These are phyloP conservation scores for Carex littledalei DNA, from an alignment of 176 grass and related monocot genomes.

Conservation along the genomic window DNA sequence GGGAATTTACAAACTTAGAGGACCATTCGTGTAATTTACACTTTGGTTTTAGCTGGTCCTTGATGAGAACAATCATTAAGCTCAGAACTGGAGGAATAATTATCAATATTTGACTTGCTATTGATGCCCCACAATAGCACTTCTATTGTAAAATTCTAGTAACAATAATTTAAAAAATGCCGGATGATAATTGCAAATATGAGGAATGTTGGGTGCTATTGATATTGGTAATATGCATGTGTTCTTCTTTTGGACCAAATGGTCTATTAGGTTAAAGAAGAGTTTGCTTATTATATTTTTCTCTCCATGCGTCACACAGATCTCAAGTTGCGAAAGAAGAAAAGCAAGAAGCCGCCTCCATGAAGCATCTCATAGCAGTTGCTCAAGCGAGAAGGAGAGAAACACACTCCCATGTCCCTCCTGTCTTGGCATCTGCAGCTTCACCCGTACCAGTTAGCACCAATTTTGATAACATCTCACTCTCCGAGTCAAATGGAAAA, in stretches of 20 bases:
- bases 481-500: not conserved
- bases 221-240: not conserved
- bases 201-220: not conserved
- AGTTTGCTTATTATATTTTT: not conserved
- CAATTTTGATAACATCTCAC: not conserved
- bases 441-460: not conserved
- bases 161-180: not conserved
- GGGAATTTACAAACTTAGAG: not conserved
- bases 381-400: slow-evolving; percentile 21
- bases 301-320: not conserved
- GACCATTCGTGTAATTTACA: not conserved
- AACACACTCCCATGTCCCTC: slow-evolving; percentile 3
- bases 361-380: slow-evolving; percentile 23
- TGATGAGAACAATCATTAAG: not conserved
- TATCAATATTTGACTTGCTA: not conserved
- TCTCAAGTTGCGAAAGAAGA: slow-evolving; percentile 4
- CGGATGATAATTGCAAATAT: not conserved
- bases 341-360: not conserved
- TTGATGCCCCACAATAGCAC: not conserved
- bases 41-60: not conserved
- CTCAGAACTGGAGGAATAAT: not conserved
- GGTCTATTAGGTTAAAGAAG: not conserved
- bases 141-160: not conserved
- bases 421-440: not conserved
- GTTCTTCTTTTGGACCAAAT: not conserved